phyloP scores from a whole-genome alignment of 768 basidiomycete genomes.

The Leccinum uliginosum region DNA sequence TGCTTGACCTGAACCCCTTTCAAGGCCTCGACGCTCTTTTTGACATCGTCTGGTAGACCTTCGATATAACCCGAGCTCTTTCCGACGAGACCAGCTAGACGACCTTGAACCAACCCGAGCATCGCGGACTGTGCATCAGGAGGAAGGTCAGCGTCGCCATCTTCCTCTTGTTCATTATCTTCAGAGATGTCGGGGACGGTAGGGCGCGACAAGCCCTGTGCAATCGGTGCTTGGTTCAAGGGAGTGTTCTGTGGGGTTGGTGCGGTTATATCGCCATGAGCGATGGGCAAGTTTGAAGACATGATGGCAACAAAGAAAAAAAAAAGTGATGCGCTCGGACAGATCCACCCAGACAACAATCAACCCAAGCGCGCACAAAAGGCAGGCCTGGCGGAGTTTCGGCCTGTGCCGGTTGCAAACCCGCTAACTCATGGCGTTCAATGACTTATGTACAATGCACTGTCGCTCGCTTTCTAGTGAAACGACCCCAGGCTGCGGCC shows the following conservation, averaged over 20 bases:
- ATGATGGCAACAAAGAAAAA: constrained; percentile 37
- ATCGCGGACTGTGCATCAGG: constrained; percentile 58
- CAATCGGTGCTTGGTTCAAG: constrained; percentile 75
- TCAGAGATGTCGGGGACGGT: constrained; percentile 86
- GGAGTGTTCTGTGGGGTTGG: constrained; percentile 96
- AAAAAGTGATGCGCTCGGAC: constrained; percentile 19
- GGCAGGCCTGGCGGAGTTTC: constrained; percentile 33
- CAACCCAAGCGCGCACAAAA: constrained; percentile 21
- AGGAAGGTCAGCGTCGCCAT: constrained; percentile 42
- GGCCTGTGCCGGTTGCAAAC: constrained; percentile 25
- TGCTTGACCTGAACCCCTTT: constrained; percentile 94
- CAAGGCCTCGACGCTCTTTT: constrained; percentile 82
- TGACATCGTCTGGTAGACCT: constrained; percentile 73
- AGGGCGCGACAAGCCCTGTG: constrained; percentile 75
- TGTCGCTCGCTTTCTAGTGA: background rate
- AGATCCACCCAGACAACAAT: constrained; percentile 21
- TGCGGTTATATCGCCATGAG: constrained; percentile 61
- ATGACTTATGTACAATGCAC: background rate
- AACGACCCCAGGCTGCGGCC: no score
- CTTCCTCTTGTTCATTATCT: constrained; percentile 69
- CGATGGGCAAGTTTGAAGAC: constrained; percentile 69
- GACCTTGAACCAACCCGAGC: constrained; percentile 83
- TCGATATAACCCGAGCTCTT: constrained; percentile 95
- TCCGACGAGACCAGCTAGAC: constrained; percentile 80
- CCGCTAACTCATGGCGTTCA: background rate